Conservation (phyloP, 2,329 filamentous ascomycete genomes). For the Cytospora chrysosperma region DNA sequence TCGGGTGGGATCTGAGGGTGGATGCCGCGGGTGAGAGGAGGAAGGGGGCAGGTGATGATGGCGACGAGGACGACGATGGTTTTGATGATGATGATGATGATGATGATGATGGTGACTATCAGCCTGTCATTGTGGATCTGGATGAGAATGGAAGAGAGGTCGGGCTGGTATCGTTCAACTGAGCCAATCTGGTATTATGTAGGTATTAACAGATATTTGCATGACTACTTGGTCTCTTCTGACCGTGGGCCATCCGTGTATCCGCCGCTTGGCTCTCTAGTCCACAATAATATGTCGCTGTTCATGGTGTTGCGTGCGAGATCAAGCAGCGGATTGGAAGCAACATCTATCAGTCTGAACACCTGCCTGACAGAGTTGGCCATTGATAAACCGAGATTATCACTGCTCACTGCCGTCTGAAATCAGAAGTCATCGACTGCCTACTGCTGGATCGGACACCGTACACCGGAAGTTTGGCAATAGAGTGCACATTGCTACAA, state of each 20-base stretch:
- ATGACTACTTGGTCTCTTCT: neutral
- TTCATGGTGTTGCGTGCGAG: too few species aligned
- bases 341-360: neutral
- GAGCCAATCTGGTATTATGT: neutral
- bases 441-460: neutral
- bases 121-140: slow-evolving; percentile 52
- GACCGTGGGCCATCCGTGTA: neutral
- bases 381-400: neutral
- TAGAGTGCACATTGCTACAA: neutral
- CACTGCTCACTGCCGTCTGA: neutral
- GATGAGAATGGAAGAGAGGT: slow-evolving; percentile 52
- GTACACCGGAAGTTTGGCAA: too few species aligned
- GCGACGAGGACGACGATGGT: slow-evolving; percentile 39
- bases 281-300: neutral
- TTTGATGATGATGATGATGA: slow-evolving; percentile 49
- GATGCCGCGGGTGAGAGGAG: slow-evolving; percentile 54
- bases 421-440: neutral
- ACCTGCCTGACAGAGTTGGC: neutral
- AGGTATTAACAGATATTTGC: neutral
- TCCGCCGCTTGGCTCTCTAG: neutral
- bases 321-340: neutral
- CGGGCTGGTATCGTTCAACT: slow-evolving; percentile 50
- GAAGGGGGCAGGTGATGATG: slow-evolving; percentile 35
- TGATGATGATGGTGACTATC: slow-evolving; percentile 48
- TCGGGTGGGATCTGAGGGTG: slow-evolving; percentile 55